Percentiles rank a stretch among this genome's conserved stretches.
These are phyloP conservation scores for Termitomyces heimii DNA, from an alignment of 768 basidiomycete species.

Conservation along the genomic window DNA sequence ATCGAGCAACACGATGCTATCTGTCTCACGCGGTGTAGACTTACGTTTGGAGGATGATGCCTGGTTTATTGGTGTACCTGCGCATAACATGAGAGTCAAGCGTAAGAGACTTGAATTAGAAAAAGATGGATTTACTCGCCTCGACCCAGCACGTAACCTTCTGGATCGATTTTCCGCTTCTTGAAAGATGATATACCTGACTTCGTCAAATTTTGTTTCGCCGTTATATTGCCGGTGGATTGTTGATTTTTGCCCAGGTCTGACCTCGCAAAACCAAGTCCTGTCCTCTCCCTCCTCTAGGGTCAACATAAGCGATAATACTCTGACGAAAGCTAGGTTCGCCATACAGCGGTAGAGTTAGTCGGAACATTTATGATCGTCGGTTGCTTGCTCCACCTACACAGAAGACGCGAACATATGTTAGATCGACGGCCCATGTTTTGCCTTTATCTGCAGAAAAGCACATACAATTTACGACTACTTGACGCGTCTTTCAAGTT, in stretches of 20 bases:
- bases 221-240: not conserved
- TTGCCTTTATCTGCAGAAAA: not conserved
- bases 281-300: not conserved
- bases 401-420: not conserved
- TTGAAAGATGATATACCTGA: not conserved
- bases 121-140: not conserved
- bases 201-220: not conserved
- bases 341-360: not conserved
- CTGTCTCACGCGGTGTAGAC: not conserved
- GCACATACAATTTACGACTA: not conserved
- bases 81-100: not conserved
- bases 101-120: not conserved
- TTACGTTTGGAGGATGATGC: not conserved
- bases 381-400: conserved; percentile 4
- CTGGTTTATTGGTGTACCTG: not conserved
- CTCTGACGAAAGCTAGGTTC: not conserved
- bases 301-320: not conserved
- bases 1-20: not conserved
- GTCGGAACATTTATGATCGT: not conserved
- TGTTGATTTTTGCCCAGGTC: not conserved
- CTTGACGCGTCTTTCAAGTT: conserved; percentile 10
- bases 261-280: not conserved
- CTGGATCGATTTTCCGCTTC: not conserved
- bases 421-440: not conserved
- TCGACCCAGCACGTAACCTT: not conserved